Percentiles rank a stretch among this genome's conserved stretches.
Evolutionary conservation across 352 stramenopile species (phyloP).

Genomic region (Globisporangium spiculum): DNA sequence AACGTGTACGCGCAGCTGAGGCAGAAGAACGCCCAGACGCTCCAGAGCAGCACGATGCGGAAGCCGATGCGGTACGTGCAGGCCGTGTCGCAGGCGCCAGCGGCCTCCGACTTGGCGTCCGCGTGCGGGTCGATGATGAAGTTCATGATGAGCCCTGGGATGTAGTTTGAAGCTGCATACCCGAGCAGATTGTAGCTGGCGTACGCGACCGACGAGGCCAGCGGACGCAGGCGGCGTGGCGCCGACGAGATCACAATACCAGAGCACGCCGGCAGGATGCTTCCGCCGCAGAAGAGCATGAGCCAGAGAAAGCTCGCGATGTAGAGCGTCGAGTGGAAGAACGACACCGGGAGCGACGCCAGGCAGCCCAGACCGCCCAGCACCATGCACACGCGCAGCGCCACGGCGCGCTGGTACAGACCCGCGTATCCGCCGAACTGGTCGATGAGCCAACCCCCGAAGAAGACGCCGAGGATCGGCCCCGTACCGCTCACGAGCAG

Average conservation of each 20-base stretch:
- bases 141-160: conserved; percentile 81
- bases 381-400: conserved; percentile 70
- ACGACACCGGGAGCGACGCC: conserved; percentile 62
- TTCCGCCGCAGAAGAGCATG: conserved; percentile 82
- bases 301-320: conserved; percentile 78
- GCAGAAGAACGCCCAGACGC: conserved; percentile 70
- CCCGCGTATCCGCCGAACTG: conserved; percentile 73
- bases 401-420: conserved; percentile 59
- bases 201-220: conserved; percentile 79
- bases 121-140: conserved; percentile 55
- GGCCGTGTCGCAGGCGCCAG: conserved; percentile 48
- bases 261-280: conserved; percentile 71
- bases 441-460: conserved; percentile 82
- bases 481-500: conserved; percentile 73
- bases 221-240: conserved; percentile 52
- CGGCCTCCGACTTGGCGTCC: conserved; percentile 24
- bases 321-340: conserved; percentile 53
- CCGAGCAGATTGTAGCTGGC: conserved; percentile 86
- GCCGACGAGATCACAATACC: conserved; percentile 82
- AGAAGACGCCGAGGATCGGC: conserved; percentile 83
- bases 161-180: conserved; percentile 82
- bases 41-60: conserved; percentile 78
- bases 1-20: conserved; percentile 35
- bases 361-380: conserved; percentile 48
- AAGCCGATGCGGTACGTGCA: conserved; percentile 83